These are phyloP conservation scores for Leccinum subfulvum DNA, from an alignment of 1,284 basidiomycete genomes.

Conservation along the genomic window DNA sequence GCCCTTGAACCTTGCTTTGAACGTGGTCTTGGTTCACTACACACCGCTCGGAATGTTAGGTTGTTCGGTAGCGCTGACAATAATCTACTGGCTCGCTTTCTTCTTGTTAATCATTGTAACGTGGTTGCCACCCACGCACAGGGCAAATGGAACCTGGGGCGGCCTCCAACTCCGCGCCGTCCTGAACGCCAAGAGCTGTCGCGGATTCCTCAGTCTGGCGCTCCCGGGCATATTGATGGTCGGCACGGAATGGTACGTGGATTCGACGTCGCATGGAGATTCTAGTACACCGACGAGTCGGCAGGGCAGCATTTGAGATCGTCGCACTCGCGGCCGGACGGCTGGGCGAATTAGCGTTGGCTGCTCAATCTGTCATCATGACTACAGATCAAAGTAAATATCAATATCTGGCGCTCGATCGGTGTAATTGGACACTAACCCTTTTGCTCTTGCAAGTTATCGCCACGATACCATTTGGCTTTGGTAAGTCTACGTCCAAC, in stretches of 20 bases:
- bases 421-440: slow-evolving; percentile 10
- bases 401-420: background rate
- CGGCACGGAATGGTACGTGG: slow-evolving; percentile 69
- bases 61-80: slow-evolving; percentile 62
- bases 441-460: slow-evolving; percentile 24
- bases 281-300: background rate
- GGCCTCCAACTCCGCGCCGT: slow-evolving; percentile 49
- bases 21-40: slow-evolving; percentile 58
- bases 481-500: slow-evolving; percentile 19
- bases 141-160: slow-evolving; percentile 61
- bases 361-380: slow-evolving; percentile 78
- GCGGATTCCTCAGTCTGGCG: slow-evolving; percentile 60
- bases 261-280: background rate
- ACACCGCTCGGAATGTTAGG: slow-evolving; percentile 63
- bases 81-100: slow-evolving; percentile 72
- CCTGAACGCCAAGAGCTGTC: slow-evolving; percentile 50
- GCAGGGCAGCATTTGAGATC: slow-evolving; percentile 76
- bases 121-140: slow-evolving; percentile 49
- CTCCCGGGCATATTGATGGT: slow-evolving; percentile 76
- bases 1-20: slow-evolving; percentile 63
- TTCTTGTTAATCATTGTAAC: slow-evolving; percentile 50
- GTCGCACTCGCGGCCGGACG: slow-evolving; percentile 75
- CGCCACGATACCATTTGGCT: slow-evolving; percentile 29
- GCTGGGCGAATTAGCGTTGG: slow-evolving; percentile 63
- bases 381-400: slow-evolving; percentile 76